These are phyloP conservation scores for Russula olivacea DNA, from an alignment of 768 basidiomycete species.

Conservation along the genomic window DNA sequence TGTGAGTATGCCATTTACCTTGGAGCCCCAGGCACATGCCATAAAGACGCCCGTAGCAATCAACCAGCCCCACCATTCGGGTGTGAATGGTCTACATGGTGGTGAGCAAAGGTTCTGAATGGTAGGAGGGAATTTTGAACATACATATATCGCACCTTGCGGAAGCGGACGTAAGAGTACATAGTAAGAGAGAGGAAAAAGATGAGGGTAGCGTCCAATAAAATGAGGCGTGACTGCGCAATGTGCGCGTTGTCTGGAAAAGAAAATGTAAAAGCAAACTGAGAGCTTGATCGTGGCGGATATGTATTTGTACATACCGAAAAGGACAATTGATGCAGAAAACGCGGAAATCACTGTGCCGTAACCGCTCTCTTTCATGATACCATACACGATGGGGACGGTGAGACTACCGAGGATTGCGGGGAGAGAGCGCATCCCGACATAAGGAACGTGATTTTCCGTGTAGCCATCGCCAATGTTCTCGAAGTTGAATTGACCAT, in stretches of 20 bases:
- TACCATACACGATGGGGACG: slow-evolving; percentile 84
- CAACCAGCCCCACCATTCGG: slow-evolving; percentile 95
- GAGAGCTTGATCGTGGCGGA: background rate
- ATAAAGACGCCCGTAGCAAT: slow-evolving; percentile 85
- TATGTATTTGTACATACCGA: slow-evolving; percentile 57
- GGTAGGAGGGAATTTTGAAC: slow-evolving; percentile 27
- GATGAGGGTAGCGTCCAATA: slow-evolving; percentile 88
- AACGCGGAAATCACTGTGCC: slow-evolving; percentile 88
- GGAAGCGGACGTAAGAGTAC: slow-evolving; percentile 89
- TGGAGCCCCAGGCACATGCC: slow-evolving; percentile 95
- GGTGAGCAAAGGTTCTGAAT: slow-evolving; percentile 13
- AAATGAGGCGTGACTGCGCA: slow-evolving; percentile 92
- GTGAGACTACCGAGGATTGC: slow-evolving; percentile 90
- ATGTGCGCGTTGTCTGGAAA: slow-evolving; percentile 88
- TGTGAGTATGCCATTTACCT: slow-evolving; percentile 94
- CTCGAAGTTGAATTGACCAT: slow-evolving; percentile 91
- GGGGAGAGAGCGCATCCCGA: slow-evolving; percentile 88
- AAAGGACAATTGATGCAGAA: slow-evolving; percentile 77
- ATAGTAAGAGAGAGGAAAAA: slow-evolving; percentile 95
- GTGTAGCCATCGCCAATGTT: slow-evolving; percentile 94
- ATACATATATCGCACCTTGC: slow-evolving; percentile 85
- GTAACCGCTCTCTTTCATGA: slow-evolving; percentile 98
- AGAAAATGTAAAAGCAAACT: background rate
- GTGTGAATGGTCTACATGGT: slow-evolving; percentile 66
- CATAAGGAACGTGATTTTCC: slow-evolving; percentile 80